Conservation (phyloP, 805 yeast species). For the Ogataea philodendri region DNA sequence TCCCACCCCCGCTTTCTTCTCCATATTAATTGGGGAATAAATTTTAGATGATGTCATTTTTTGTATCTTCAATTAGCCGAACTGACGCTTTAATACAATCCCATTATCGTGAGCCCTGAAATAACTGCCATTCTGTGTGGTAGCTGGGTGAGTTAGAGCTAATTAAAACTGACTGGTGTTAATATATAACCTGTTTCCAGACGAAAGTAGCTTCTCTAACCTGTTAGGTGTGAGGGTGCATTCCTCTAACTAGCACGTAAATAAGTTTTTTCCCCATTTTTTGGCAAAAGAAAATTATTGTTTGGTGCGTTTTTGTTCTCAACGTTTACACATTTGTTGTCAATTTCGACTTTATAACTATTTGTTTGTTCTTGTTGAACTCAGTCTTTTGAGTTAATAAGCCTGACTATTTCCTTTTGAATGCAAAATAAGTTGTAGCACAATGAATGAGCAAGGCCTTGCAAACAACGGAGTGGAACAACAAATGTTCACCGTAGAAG, state of each 20-base stretch:
- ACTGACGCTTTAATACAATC: too few relatives aligned
- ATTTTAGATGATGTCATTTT: too few relatives aligned
- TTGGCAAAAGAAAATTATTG: conserved; percentile 4
- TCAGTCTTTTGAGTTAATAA: background rate
- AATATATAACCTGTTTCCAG: too few relatives aligned
- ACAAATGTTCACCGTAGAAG: conserved; percentile 54
- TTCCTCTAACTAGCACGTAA: background rate
- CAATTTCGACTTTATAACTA: conserved; percentile 5
- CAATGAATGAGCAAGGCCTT: conserved; percentile 7
- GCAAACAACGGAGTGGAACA: conserved; percentile 14
- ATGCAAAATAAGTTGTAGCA: background rate
- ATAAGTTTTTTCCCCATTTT: conserved; percentile 11
- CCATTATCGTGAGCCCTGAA: too few relatives aligned
- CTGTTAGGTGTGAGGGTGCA: conserved; percentile 5
- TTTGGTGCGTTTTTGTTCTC: conserved; percentile 10
- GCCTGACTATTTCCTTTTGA: conserved; percentile 1
- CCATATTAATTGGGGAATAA: too few relatives aligned
- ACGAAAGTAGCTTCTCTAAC: too few relatives aligned
- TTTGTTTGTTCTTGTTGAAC: conserved; percentile 2
- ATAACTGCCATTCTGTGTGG: too few relatives aligned
- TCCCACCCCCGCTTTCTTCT: too few relatives aligned
- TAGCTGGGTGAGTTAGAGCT: too few relatives aligned
- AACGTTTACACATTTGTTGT: conserved; percentile 8
- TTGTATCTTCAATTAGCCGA: too few relatives aligned
- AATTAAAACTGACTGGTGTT: too few relatives aligned